Base-by-base conservation (phyloP, 345 rosid genomes). In the Eucalyptus curtisii region DNA sequence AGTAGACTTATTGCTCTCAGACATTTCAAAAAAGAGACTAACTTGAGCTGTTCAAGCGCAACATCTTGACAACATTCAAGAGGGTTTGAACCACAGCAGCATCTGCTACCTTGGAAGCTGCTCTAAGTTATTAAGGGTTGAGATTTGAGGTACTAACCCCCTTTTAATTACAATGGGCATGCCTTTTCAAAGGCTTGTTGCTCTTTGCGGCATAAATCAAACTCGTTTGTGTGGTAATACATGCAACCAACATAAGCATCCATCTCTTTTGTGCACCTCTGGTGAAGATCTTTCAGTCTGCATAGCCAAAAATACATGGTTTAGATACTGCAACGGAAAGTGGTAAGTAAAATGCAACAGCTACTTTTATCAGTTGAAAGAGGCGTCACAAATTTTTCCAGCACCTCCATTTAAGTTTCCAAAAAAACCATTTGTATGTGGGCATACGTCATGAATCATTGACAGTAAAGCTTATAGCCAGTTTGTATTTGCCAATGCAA, bases 151-250 rank as follows among this genome's bases (percentile, higher is more conserved):
- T 53, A 8, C 86, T 53, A 9, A 88, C 79, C 55, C 82, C 40
- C 25, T 79, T 59, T 59, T 95, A 96, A 98, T 87, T 95, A 94
- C 90, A 97, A 88, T 4, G 99, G 99, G 86, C 99, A 98, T 20
- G 90, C 92, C 93, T 96, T 98, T 96, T 98, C 99, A 89, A 98
- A 98, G 71, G 94, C 96, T 92, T 95, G 92, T 89, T 98, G 99
- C 95, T 98, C 99, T 92, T 96, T 95, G 95, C 99, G 98, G 90
- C 99, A 98, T 90, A 96, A 92, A 88, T 97, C 99, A 48, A 98
- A 98, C 91, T 98, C 99, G 84, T 97, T 98, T 4, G 99, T 98
- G 90, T 92, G 89, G 95, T 98, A 98, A 93, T 97, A 97, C 99
- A 98, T 94, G 92, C 99, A 98, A 61, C 98, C 97, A 47, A 94